Conservation (phyloP, 768 basidiomycete species). For the Ramaria rubella region DNA sequence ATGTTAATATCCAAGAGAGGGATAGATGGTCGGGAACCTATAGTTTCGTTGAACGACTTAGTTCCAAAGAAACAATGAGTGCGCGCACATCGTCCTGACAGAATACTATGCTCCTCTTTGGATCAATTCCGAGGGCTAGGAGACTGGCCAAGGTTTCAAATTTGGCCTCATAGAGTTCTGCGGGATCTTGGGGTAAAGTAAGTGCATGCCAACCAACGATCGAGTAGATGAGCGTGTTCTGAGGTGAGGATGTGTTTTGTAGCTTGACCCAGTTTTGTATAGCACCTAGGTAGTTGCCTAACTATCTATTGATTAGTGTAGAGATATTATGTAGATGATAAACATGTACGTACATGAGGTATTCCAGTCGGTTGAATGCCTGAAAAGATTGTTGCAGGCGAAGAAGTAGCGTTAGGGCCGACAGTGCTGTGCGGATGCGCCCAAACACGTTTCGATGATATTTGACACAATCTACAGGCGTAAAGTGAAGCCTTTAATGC, state of each 20-base stretch:
- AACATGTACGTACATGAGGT: slow-evolving; percentile 61
- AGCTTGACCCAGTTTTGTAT: slow-evolving; percentile 83
- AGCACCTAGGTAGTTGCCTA: slow-evolving; percentile 92
- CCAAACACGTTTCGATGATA: not conserved
- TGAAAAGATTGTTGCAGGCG: slow-evolving; percentile 51
- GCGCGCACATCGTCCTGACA: slow-evolving; percentile 83
- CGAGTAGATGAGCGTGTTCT: slow-evolving; percentile 70
- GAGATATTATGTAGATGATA: not conserved
- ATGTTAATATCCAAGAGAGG: slow-evolving; percentile 84
- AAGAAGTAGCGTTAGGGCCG: not conserved
- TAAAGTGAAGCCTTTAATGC: not conserved
- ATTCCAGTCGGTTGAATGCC: slow-evolving; percentile 93
- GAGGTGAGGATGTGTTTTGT: slow-evolving; percentile 50
- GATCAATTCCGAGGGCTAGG: slow-evolving; percentile 81
- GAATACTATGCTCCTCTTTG: slow-evolving; percentile 65
- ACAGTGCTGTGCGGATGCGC: not conserved
- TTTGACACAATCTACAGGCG: not conserved
- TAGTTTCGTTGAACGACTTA: not conserved
- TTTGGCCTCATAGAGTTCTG: slow-evolving; percentile 54
- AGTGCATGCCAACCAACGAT: slow-evolving; percentile 94
- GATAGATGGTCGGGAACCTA: slow-evolving; percentile 84
- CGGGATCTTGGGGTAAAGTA: slow-evolving; percentile 83
- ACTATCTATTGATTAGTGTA: slow-evolving; percentile 36
- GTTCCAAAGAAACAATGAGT: not conserved
- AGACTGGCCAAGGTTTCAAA: slow-evolving; percentile 58